Conservation (phyloP, 306 rosid genomes). For the peach (Prunus persica) region DNA sequence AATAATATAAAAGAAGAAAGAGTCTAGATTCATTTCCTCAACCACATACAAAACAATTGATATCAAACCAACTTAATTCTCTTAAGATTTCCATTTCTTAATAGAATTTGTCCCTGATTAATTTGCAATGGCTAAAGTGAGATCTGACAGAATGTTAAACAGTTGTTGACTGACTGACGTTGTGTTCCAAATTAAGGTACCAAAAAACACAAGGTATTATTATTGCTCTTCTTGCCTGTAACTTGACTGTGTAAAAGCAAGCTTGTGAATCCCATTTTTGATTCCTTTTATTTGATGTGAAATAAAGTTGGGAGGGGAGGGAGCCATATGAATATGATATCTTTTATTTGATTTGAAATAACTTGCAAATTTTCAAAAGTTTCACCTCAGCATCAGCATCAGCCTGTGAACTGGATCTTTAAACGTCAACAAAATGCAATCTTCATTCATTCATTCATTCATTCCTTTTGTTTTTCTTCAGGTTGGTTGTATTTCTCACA, state of each 20-base stretch:
- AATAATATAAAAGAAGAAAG: background rate
- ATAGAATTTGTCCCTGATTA: background rate
- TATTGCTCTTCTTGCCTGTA: background rate
- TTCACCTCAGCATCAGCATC: no score
- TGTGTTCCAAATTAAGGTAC: background rate
- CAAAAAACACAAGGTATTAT: background rate
- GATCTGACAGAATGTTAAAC: no score
- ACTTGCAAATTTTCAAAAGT: no score
- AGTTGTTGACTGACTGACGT: background rate
- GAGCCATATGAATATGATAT: no score
- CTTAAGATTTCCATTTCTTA: background rate
- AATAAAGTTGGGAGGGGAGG: no score
- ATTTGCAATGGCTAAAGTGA: background rate
- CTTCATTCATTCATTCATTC: no score
- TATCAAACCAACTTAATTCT: background rate
- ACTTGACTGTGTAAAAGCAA: background rate
- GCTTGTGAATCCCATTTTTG: background rate
- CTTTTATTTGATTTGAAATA: no score
- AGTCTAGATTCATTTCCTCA: constrained; percentile 1
- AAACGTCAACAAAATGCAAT: background rate
- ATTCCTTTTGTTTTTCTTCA: background rate
- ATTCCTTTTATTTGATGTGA: no score
- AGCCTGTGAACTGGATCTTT: background rate
- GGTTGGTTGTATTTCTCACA: background rate
- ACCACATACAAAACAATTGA: background rate